Evolutionary conservation across 441 rosid genomes (phyloP).

Genomic region (Macaranga tanarius): DNA sequence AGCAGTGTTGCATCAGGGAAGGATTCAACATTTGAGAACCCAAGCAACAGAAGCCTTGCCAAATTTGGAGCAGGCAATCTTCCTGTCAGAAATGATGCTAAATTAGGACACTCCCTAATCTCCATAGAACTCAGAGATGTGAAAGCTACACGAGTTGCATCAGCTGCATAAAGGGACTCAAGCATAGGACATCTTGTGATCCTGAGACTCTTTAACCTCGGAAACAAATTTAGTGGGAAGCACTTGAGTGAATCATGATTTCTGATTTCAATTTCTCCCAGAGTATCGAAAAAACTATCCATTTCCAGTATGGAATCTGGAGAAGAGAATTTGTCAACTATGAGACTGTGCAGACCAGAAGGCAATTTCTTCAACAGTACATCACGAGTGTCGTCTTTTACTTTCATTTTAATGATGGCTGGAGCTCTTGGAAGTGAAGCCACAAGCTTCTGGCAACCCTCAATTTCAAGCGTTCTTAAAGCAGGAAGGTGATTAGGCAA

Average conservation of each 20-base stretch:
- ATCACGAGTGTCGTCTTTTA: not conserved
- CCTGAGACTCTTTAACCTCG: too few relatives aligned
- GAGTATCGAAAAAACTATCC: not conserved
- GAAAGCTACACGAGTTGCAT: not conserved
- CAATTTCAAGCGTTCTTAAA: constrained; percentile 13
- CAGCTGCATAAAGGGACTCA: too few relatives aligned
- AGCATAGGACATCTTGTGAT: too few relatives aligned
- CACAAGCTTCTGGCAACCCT: constrained; percentile 15
- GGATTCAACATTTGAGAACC: constrained; percentile 13
- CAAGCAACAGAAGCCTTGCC: not conserved
- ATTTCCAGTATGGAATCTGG: constrained; percentile 11
- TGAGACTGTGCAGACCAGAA: constrained; percentile 28
- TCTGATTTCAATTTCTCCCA: not conserved
- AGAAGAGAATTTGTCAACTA: constrained; percentile 25
- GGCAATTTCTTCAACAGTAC: constrained; percentile 27
- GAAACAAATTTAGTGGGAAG: not conserved
- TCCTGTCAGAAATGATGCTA: not conserved
- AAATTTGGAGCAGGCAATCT: not conserved
- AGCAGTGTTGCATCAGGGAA: constrained; percentile 4
- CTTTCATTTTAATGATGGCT: not conserved
- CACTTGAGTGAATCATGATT: not conserved
- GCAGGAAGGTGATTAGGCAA: constrained; percentile 26
- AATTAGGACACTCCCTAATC: constrained; percentile 8
- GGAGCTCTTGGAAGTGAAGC: constrained; percentile 21
- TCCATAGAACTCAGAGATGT: not conserved